A percentile compares a stretch with the other conserved stretches of the same genome.
These are phyloP conservation scores for Cantharellus cinnabarinus DNA, from an alignment of 768 basidiomycete species.

Conservation along the genomic window DNA sequence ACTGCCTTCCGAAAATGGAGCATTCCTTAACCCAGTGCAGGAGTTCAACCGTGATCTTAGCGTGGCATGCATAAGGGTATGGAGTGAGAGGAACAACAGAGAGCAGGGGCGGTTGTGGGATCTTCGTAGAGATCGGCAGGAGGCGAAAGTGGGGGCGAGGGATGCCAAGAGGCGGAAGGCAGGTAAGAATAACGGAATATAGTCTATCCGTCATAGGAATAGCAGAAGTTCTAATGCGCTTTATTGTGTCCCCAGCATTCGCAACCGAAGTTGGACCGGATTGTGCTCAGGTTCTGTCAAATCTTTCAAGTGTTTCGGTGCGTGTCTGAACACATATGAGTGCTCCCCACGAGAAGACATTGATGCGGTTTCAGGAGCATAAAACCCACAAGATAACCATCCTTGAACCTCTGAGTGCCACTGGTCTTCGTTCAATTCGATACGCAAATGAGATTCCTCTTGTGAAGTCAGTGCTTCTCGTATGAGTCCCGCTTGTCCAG, in stretches of 20 bases:
- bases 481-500: too few species aligned
- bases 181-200: neutral
- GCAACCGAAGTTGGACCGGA: too few species aligned
- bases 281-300: too few species aligned
- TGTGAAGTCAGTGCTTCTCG: constrained; percentile 38
- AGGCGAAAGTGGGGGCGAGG: constrained; percentile 12
- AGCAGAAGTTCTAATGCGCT: too few species aligned
- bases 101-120: constrained; percentile 44
- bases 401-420: constrained; percentile 87
- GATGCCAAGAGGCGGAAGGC: constrained; percentile 14
- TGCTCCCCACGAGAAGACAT: too few species aligned
- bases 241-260: too few species aligned
- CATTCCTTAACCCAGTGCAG: constrained; percentile 93
- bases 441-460: constrained; percentile 94
- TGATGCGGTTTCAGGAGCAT: neutral
- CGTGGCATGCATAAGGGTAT: constrained; percentile 74
- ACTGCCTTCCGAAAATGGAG: constrained; percentile 50
- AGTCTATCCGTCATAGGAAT: too few species aligned
- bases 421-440: constrained; percentile 84
- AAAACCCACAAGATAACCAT: constrained; percentile 28
- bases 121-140: constrained; percentile 28
- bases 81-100: constrained; percentile 55
- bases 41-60: constrained; percentile 94
- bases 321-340: too few species aligned
- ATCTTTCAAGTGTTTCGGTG: too few species aligned